A percentile compares a stretch with the other conserved stretches of the same genome.
Conservation (phyloP, 2,329 filamentous ascomycete genomes). For the Ascochyta lentis region DNA sequence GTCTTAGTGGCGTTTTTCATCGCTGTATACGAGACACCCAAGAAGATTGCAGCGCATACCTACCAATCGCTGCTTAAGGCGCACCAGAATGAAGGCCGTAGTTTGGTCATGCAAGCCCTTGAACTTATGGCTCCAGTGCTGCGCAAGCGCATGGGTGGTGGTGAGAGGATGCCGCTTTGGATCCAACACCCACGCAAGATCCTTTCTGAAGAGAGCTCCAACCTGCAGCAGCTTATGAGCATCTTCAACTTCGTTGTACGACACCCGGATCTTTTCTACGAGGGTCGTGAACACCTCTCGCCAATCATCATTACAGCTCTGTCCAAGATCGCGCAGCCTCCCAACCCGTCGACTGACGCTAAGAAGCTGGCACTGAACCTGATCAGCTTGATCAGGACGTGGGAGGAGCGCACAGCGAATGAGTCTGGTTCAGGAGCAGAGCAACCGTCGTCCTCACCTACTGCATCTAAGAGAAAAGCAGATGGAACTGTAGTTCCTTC, state of each 20-base stretch:
- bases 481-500: conserved; percentile 66
- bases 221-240: conserved; percentile 92
- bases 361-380: conserved; percentile 90
- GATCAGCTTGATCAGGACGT: conserved; percentile 88
- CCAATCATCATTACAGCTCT: conserved; percentile 87
- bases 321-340: conserved; percentile 82
- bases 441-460: conserved; percentile 71
- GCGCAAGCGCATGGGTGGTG: conserved; percentile 77
- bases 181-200: conserved; percentile 89
- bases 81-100: conserved; percentile 92
- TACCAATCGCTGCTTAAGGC: conserved; percentile 90
- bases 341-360: conserved; percentile 86
- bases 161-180: conserved; percentile 83
- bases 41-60: conserved; percentile 94
- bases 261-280: conserved; percentile 92
- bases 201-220: conserved; percentile 90
- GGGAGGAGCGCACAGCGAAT: conserved; percentile 84
- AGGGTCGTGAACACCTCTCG: conserved; percentile 89
- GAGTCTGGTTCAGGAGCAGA: conserved; percentile 51
- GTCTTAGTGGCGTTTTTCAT: conserved; percentile 98
- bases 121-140: conserved; percentile 95
- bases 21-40: conserved; percentile 91
- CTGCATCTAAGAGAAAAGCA: conserved; percentile 73
- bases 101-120: conserved; percentile 89
- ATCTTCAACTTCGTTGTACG: conserved; percentile 97